These are phyloP conservation scores for Ceratocystis diversiconidia DNA, from an alignment of 2,329 filamentous ascomycete species.

Conservation along the genomic window DNA sequence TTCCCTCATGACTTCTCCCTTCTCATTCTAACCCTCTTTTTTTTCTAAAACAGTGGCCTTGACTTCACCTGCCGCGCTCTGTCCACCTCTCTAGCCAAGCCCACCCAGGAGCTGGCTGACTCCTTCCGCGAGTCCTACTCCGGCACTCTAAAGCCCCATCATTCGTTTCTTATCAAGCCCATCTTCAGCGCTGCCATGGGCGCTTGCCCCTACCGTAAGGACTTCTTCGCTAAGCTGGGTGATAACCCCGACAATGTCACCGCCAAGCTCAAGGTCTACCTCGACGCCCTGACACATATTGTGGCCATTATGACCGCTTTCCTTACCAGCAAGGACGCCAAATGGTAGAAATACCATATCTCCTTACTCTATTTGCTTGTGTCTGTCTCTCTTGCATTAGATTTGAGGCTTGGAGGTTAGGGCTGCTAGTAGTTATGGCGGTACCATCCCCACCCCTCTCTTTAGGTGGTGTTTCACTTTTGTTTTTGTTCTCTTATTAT, in stretches of 20 bases:
- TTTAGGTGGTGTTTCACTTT: not conserved
- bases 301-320: slow-evolving; percentile 59
- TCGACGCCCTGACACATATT: slow-evolving; percentile 62
- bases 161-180: slow-evolving; percentile 78
- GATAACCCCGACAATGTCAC: slow-evolving; percentile 48
- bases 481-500: not conserved
- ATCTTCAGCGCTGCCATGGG: slow-evolving; percentile 88
- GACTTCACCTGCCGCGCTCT: slow-evolving; percentile 86
- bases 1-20: slow-evolving; percentile 6
- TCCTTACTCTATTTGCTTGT: not conserved
- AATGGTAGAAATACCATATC: slow-evolving; percentile 33
- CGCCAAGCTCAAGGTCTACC: slow-evolving; percentile 52
- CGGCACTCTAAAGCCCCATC: slow-evolving; percentile 78
- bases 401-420: not conserved
- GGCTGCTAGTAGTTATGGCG: too few relatives aligned
- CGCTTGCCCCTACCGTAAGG: slow-evolving; percentile 81
- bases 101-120: slow-evolving; percentile 59
- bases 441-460: not conserved
- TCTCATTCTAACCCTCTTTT: too few relatives aligned
- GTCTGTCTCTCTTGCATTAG: not conserved
- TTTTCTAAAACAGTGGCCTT: slow-evolving; percentile 48
- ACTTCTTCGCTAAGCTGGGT: slow-evolving; percentile 84
- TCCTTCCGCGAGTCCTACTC: slow-evolving; percentile 82
- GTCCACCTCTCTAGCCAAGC: slow-evolving; percentile 56
- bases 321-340: slow-evolving; percentile 40